These are phyloP conservation scores for Tricladium varicosporioides DNA, from an alignment of 2,329 filamentous ascomycete genomes.

Conservation along the genomic window DNA sequence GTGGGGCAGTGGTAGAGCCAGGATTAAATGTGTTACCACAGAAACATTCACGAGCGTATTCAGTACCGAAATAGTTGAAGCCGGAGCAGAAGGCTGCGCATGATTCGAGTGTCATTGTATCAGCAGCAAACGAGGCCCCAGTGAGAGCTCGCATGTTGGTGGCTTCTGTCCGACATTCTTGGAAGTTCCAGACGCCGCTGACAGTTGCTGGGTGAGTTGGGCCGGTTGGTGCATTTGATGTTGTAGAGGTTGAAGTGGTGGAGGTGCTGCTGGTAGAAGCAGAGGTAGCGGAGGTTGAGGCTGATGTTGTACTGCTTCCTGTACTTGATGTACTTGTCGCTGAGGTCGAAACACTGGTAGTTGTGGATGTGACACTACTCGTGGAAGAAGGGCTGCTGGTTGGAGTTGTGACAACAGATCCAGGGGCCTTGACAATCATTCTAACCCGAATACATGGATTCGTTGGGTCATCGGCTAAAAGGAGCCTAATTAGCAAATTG, in stretches of 20 bases:
- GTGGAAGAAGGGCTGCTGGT: slow-evolving; percentile 37
- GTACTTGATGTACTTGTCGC: not conserved
- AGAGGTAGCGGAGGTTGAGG: not conserved
- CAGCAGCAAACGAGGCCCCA: not conserved
- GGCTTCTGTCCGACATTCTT: slow-evolving; percentile 30
- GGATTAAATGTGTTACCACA: slow-evolving; percentile 2
- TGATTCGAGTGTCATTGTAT: slow-evolving; percentile 4
- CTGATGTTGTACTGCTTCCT: not conserved
- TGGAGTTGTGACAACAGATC: slow-evolving; percentile 1
- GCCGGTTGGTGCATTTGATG: not conserved
- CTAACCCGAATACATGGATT: slow-evolving; percentile 9
- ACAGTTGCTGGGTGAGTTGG: not conserved
- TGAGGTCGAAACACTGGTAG: not conserved
- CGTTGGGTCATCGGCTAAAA: slow-evolving; percentile 1
- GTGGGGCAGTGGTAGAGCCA: not conserved
- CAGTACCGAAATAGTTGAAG: slow-evolving; percentile 7
- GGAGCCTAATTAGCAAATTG: slow-evolving; percentile 8
- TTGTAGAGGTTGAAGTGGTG: not conserved
- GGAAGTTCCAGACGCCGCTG: slow-evolving; percentile 3
- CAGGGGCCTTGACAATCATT: slow-evolving; percentile 11
- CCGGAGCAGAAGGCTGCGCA: not conserved
- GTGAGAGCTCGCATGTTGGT: slow-evolving; percentile 22
- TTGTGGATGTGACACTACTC: slow-evolving; percentile 52
- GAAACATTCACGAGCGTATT: slow-evolving; percentile 7
- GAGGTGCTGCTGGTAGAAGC: not conserved